Base-by-base conservation (phyloP, 2,329 filamentous ascomycete species). In the Penicillium sp. region DNA sequence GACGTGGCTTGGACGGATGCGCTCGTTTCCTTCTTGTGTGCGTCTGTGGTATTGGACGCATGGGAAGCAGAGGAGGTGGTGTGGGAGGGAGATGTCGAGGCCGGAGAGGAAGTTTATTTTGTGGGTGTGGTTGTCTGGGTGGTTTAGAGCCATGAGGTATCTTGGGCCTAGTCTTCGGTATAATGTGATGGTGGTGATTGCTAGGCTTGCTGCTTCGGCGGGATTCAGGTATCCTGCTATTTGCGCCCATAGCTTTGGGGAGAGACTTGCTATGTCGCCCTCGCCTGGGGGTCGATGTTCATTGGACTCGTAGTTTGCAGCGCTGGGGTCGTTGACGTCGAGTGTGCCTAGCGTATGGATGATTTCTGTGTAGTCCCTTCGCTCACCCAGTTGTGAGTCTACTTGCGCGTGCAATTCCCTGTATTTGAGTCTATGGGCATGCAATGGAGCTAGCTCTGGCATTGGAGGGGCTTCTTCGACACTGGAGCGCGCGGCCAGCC, bases 61-160 rank as follows among this genome's bases (percentile, higher is more conserved):
- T 6, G 80, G 78, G 66, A 85, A 83, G 69, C 85, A 87, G 53
- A 86, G 78, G 7, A 87, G 76, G 63, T 86, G 82, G 36, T 78
- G 74, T 3, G 84, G 84, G 19, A 84, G 73, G 17, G 76, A 68
- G 13, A 72, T 67, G 59, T 87, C 83, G 66, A 86, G 75, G 3
- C 71, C 68, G 13, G 77, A 66, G 6, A 87, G 75, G 65, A 87
- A 85, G 4, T 79, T 71, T 45, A 79, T 73, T 50, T 79, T 80
- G 57, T 81, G 69, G 6, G 75, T 62, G 44, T 70, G 70, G 62
- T 85, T 81, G 7, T 77, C 68, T 4, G 80, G 77, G 9, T 67
- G 54, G 25, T 76, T 68, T 31, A 83, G 70, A 5, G 64, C 69
- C 36, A 67, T 45, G 68, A 79, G 80, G 7, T 77, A 73, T 9